Evolutionary conservation across 495 filamentous ascomycete species (phyloP).

Genomic region (Podospora australis): DNA sequence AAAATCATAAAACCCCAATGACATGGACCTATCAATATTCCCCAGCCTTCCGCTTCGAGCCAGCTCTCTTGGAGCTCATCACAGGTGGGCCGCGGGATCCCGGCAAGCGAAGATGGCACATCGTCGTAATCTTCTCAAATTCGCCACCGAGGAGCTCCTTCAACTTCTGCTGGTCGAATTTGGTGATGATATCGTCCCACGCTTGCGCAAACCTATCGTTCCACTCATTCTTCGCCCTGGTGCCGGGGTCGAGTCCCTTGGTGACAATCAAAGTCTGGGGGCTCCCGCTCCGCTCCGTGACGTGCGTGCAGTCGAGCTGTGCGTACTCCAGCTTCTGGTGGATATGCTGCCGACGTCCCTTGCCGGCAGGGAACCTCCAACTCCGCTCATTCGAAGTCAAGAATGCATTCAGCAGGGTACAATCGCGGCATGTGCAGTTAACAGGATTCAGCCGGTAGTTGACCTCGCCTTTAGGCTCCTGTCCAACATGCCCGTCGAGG

Average conservation of each 20-base stretch:
- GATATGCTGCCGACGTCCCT: neutral
- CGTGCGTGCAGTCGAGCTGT: neutral
- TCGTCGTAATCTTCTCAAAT: slow-evolving; percentile 2
- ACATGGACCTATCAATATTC: neutral
- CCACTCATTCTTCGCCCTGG: slow-evolving; percentile 1
- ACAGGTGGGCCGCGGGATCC: neutral
- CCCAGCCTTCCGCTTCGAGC: neutral
- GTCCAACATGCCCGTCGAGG: slow-evolving; percentile 10
- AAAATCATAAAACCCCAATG: neutral
- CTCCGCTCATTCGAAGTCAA: neutral
- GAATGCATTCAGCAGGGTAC: neutral
- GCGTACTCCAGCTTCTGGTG: neutral
- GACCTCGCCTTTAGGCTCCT: slow-evolving; percentile 6
- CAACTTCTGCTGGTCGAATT: slow-evolving; percentile 6
- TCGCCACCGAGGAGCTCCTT: slow-evolving; percentile 3
- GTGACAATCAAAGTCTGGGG: neutral
- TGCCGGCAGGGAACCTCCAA: neutral
- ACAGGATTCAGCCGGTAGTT: neutral
- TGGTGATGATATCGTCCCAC: neutral
- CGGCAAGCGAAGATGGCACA: slow-evolving; percentile 1
- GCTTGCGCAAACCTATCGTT: neutral
- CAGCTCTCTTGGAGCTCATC: neutral
- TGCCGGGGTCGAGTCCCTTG: neutral
- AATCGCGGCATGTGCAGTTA: slow-evolving; percentile 1
- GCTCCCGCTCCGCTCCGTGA: neutral